Evolutionary conservation across 2,329 filamentous ascomycete species (phyloP).

Genomic region (Fusarium palustre): DNA sequence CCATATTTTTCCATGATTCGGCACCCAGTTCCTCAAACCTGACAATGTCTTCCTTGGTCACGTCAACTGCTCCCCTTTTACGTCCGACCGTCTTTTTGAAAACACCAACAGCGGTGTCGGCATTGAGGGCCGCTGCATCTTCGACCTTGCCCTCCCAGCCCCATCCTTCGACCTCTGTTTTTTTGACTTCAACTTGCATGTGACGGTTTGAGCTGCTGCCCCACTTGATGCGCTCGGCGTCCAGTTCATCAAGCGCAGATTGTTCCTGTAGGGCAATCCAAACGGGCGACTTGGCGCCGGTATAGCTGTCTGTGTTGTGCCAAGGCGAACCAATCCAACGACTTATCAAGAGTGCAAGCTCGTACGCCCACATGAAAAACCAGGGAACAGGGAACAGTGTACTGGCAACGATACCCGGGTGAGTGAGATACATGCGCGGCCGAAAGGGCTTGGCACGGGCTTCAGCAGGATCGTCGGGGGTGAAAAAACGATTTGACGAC

Average conservation of each 20-base stretch:
- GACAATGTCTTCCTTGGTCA: slow-evolving; percentile 69
- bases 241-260: slow-evolving; percentile 68
- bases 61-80: slow-evolving; percentile 66
- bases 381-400: slow-evolving; percentile 80
- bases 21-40: slow-evolving; percentile 73
- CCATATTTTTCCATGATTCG: slow-evolving; percentile 76
- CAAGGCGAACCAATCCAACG: slow-evolving; percentile 88
- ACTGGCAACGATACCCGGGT: slow-evolving; percentile 89
- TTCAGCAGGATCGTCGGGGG: slow-evolving; percentile 43
- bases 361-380: slow-evolving; percentile 77
- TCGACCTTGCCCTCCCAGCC: slow-evolving; percentile 74
- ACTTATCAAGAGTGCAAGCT: slow-evolving; percentile 74
- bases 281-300: slow-evolving; percentile 78
- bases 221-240: slow-evolving; percentile 78
- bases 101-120: slow-evolving; percentile 59
- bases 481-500: slow-evolving; percentile 69
- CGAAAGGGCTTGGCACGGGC: slow-evolving; percentile 42
- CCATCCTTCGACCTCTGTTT: slow-evolving; percentile 90
- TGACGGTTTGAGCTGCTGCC: slow-evolving; percentile 75
- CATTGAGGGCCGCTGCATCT: slow-evolving; percentile 55
- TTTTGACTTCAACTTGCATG: slow-evolving; percentile 72
- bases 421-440: slow-evolving; percentile 80
- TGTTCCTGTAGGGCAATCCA: slow-evolving; percentile 81
- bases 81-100: slow-evolving; percentile 68
- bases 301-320: slow-evolving; percentile 83